Evolutionary conservation across 352 stramenopile species (phyloP).

Genomic region (Phytophthora sojae): DNA sequence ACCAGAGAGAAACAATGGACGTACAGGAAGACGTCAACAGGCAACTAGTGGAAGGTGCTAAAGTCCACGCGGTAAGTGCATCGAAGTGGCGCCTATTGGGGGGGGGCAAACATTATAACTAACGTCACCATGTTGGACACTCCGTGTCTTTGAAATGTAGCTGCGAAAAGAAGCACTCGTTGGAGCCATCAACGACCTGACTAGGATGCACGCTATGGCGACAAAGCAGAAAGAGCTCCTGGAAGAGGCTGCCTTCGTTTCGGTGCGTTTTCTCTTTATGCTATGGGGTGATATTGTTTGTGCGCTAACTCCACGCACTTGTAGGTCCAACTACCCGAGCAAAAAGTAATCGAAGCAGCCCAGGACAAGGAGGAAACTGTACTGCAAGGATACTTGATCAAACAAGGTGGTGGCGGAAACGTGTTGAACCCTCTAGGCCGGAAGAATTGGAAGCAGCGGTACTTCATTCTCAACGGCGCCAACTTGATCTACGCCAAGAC

Average conservation of each 20-base stretch:
- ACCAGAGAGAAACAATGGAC: conserved; percentile 62
- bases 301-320: conserved; percentile 4
- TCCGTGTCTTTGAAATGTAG: conserved; percentile 28
- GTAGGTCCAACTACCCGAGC: conserved; percentile 75
- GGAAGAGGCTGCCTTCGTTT: conserved; percentile 83
- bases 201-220: conserved; percentile 71
- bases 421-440: conserved; percentile 78
- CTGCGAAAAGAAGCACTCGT: conserved; percentile 77
- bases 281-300: background rate
- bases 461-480: conserved; percentile 81
- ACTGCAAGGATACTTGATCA: conserved; percentile 88
- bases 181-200: conserved; percentile 69
- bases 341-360: conserved; percentile 83
- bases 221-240: conserved; percentile 75
- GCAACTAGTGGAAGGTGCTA: conserved; percentile 70
- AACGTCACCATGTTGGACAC: background rate
- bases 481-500: conserved; percentile 86
- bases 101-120: background rate
- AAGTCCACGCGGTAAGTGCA: conserved; percentile 64
- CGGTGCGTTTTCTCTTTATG: conserved; percentile 40
- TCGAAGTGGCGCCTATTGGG: background rate
- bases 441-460: conserved; percentile 92
- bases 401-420: conserved; percentile 83
- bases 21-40: conserved; percentile 70
- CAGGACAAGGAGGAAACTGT: conserved; percentile 71